Evolutionary conservation across 257 asterid genomes (phyloP), one percentile per base, ranked within the genome.

Genomic region (Avicennia marina): DNA sequence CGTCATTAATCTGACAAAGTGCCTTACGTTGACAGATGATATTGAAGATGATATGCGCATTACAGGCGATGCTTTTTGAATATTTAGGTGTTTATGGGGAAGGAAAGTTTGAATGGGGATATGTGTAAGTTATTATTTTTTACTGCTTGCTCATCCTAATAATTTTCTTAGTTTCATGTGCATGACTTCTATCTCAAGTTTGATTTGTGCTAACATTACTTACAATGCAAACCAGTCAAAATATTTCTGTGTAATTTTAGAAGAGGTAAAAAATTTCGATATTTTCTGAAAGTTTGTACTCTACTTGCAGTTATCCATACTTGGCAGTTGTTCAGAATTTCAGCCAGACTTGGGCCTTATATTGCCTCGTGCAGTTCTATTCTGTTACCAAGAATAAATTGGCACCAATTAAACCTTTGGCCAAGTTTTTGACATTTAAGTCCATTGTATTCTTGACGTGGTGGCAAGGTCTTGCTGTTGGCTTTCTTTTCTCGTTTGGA

Each of bases 381-480:
- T 80, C 98, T 44, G 98, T 93, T 65, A 93, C 84, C 34, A 93
- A 82, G 79, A 74, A 80, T 64, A 86, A 86, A 72, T 72, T 93
- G 85, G 95, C 89, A n/a, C 95, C 95, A 29, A 89, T 89, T 55
- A 93, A 86, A 71, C 98, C 98, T 4, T 78, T 89, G 87, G 97
- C 97, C 63, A 93, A 89, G 78, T 93, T 93, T 75, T 72, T 93
- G 83, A 85, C 95, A n/a, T 84, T 89, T 75, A 93, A 93, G 89
- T 93, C 94, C 1, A 89, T 91, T 62, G 93, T 91, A 49, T 91
- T 91, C 79, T 63, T 88, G 72, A 91, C 98, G 19, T 91, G 98
- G 98, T 91, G 97, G 98, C 97, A 91, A 88, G 98, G 98, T 50
- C 50, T 88, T 53, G 89, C 81, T 32, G 89, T 91, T 69, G 97